Conservation (phyloP, 257 asterid species). For the Solanum clarkiae region DNA sequence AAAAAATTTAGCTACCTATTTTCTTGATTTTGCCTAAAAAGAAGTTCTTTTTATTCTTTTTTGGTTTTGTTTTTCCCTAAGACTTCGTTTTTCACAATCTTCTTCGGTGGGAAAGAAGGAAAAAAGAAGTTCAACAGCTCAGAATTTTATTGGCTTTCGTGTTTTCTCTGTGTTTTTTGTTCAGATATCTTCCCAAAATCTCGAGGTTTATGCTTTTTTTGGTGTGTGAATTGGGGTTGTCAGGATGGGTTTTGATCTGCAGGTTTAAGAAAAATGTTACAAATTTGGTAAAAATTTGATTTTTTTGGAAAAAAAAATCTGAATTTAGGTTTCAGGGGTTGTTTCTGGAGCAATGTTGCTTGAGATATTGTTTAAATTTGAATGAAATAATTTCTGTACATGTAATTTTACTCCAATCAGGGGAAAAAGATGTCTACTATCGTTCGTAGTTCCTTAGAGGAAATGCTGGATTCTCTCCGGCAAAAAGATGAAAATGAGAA, state of each 20-base stretch:
- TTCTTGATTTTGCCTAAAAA: not conserved
- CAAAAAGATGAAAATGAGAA: conserved; percentile 42
- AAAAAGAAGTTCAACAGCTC: not conserved
- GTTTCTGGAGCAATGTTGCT: conserved; percentile 21
- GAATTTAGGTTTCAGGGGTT: conserved; percentile 29
- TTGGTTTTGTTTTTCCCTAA: not conserved
- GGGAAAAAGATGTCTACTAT: conserved; percentile 32
- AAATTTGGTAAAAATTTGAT: not conserved
- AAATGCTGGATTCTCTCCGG: conserved; percentile 79
- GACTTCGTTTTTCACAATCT: not conserved
- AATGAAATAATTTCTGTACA: not conserved
- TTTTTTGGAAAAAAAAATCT: not conserved
- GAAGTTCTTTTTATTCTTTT: not conserved
- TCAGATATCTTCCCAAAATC: not conserved
- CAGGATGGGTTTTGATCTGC: not conserved
- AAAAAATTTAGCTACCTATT: not conserved
- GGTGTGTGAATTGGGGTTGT: not conserved
- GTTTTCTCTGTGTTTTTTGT: not conserved
- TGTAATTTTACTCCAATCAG: not conserved
- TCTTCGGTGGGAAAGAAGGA: not conserved
- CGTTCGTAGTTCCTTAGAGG: conserved; percentile 84
- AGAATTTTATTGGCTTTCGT: not conserved
- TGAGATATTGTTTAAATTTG: conserved; percentile 23
- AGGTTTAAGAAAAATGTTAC: not conserved
- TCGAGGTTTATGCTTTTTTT: not conserved